Evolutionary conservation across 495 filamentous ascomycete species (phyloP).

Genomic region (Podospora australis): DNA sequence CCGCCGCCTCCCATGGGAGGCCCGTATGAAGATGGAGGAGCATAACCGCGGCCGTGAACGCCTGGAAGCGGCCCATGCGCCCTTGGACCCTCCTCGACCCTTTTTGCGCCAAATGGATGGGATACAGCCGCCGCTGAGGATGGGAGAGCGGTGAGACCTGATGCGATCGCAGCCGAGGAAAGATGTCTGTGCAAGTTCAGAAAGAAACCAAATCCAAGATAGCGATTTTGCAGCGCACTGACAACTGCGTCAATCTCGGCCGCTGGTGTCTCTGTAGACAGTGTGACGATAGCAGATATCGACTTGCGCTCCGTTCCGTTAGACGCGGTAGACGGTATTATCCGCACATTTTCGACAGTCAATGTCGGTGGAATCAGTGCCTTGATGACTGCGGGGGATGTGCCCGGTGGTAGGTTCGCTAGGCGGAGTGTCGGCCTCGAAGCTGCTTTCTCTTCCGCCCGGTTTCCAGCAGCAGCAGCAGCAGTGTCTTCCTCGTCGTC

Average conservation of each 20-base stretch:
- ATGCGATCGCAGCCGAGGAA: slow-evolving; percentile 68
- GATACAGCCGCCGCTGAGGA: slow-evolving; percentile 45
- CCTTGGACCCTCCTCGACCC: slow-evolving; percentile 43
- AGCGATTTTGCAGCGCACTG: slow-evolving; percentile 71
- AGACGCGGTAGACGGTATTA: slow-evolving; percentile 46
- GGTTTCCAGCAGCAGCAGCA: slow-evolving; percentile 23
- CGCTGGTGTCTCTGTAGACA: slow-evolving; percentile 77
- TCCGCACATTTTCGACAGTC: slow-evolving; percentile 68
- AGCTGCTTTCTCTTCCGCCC: slow-evolving; percentile 62
- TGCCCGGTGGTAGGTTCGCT: slow-evolving; percentile 52
- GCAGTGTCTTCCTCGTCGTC: slow-evolving; percentile 36
- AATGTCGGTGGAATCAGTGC: slow-evolving; percentile 61
- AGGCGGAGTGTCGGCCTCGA: slow-evolving; percentile 87
- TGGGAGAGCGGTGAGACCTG: slow-evolving; percentile 45
- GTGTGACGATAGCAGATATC: slow-evolving; percentile 72
- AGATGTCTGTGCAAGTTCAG: slow-evolving; percentile 74
- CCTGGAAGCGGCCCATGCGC: slow-evolving; percentile 53
- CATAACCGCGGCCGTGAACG: slow-evolving; percentile 65
- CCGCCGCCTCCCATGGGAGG: slow-evolving; percentile 40
- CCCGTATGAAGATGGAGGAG: slow-evolving; percentile 68
- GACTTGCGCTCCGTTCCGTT: slow-evolving; percentile 64
- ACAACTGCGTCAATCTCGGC: slow-evolving; percentile 80
- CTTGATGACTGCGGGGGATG: slow-evolving; percentile 68
- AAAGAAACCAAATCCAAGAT: slow-evolving; percentile 83
- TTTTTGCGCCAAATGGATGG: slow-evolving; percentile 80